Percentiles rank a stretch among this genome's conserved stretches.
These are phyloP conservation scores for Melampsora larici-populina DNA, from an alignment of 1,284 basidiomycete genomes.

Conservation along the genomic window DNA sequence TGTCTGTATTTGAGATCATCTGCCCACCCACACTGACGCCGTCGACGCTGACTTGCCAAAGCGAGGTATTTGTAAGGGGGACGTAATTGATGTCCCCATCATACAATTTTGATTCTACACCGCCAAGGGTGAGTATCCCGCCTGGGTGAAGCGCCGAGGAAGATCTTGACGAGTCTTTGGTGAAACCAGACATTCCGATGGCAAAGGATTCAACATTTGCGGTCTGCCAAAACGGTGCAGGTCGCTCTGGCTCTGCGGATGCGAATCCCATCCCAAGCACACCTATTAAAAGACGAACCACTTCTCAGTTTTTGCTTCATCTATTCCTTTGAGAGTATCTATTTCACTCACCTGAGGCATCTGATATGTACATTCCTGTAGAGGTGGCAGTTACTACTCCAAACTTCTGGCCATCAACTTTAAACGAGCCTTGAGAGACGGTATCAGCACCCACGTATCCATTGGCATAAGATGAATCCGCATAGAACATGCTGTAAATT, in stretches of 20 bases:
- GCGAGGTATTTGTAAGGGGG: slow-evolving; percentile 2
- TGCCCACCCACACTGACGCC: slow-evolving; percentile 21
- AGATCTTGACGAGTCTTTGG: neutral
- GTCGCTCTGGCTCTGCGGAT: neutral
- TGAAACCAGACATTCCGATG: slow-evolving; percentile 41
- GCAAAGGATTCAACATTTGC: slow-evolving; percentile 29
- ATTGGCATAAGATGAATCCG: slow-evolving; percentile 31
- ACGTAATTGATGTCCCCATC: slow-evolving; percentile 33
- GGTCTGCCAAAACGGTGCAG: slow-evolving; percentile 24
- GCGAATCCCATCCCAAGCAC: slow-evolving; percentile 18
- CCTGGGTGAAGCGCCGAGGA: slow-evolving; percentile 29
- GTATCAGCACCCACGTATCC: slow-evolving; percentile 17
- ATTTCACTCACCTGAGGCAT: slow-evolving; percentile 21
- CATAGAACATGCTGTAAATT: slow-evolving; percentile 35
- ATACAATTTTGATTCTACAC: slow-evolving; percentile 15
- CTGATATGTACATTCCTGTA: slow-evolving; percentile 26
- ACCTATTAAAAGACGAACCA: neutral
- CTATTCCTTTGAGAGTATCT: neutral
- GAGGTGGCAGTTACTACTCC: slow-evolving; percentile 39
- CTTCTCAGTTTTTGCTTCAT: neutral
- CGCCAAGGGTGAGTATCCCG: slow-evolving; percentile 31
- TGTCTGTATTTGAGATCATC: slow-evolving; percentile 9
- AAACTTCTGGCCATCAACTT: slow-evolving; percentile 18
- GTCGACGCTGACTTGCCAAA: slow-evolving; percentile 40
- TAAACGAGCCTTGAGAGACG: slow-evolving; percentile 29